phyloP scores from a whole-genome alignment of 2,329 filamentous ascomycete species.

The Elsinoe arachidis region DNA sequence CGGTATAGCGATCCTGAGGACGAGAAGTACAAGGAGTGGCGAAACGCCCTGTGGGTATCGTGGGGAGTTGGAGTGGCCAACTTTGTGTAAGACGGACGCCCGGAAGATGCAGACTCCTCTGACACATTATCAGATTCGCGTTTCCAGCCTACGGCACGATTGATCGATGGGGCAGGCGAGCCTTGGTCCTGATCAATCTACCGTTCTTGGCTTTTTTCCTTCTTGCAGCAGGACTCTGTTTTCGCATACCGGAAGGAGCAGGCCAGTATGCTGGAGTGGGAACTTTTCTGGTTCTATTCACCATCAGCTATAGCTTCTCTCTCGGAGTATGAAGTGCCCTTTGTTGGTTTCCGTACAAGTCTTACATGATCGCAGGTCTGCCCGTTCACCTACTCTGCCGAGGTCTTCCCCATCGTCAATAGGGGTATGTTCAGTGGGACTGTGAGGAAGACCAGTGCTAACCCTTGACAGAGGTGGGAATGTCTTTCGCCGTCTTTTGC shows the following conservation, averaged over 20 bases:
- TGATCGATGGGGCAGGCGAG: slow-evolving; percentile 48
- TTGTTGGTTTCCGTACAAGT: too few species aligned
- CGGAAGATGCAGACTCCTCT: too few species aligned
- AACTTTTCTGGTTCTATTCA: slow-evolving; percentile 49
- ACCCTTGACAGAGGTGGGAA: slow-evolving; percentile 48
- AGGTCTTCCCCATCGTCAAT: slow-evolving; percentile 62
- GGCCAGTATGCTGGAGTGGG: slow-evolving; percentile 45
- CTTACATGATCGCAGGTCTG: slow-evolving; percentile 35
- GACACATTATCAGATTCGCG: slow-evolving; percentile 47
- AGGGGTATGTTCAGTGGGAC: slow-evolving; percentile 29
- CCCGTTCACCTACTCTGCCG: slow-evolving; percentile 62
- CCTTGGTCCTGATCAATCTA: slow-evolving; percentile 38
- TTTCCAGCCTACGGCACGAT: slow-evolving; percentile 53
- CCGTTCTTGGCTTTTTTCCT: slow-evolving; percentile 41
- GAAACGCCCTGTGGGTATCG: slow-evolving; percentile 20
- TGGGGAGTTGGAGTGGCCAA: slow-evolving; percentile 26
- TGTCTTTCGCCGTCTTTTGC: slow-evolving; percentile 55
- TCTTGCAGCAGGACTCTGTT: slow-evolving; percentile 42
- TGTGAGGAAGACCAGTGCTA: background rate
- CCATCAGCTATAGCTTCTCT: slow-evolving; percentile 26
- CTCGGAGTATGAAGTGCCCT: slow-evolving; percentile 27
- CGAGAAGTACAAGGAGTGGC: slow-evolving; percentile 12
- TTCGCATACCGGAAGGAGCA: slow-evolving; percentile 36
- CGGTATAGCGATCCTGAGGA: slow-evolving; percentile 2
- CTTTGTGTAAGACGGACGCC: slow-evolving; percentile 16